Evolutionary conservation across 768 basidiomycete genomes (phyloP), one percentile per base, ranked within the genome.

Genomic region (Auricularia auricula-judae): DNA sequence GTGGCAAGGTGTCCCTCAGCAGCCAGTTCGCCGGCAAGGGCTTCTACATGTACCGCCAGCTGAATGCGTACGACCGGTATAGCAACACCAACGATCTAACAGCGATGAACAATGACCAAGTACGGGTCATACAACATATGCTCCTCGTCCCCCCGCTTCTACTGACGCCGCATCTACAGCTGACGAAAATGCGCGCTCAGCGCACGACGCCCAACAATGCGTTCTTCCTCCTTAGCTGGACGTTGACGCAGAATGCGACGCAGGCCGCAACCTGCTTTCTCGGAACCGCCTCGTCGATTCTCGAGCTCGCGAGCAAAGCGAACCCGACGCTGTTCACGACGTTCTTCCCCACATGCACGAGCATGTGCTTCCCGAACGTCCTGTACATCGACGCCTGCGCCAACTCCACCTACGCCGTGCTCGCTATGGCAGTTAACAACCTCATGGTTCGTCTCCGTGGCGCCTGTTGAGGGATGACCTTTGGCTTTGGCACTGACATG

Each of bases 31-130:
- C 56, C 11, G 56, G 56, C 23, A 59, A 34, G 56, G 56, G 56
- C 16, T 59, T 59, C 29, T 59, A 59, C 29, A 59, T 12, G 56
- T 59, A 59, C 29, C 14, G 14, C 29, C 56, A 59, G 56, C 56
- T 59, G 56, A 59, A 59, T 34, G 56, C 56, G 4, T 59, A 59
- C 33, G 56, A 59, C 33, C 56, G 56, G 29, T 59, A 59, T 29
- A 59, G 56, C 56, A 59, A 59, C 34, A 59, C 56, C 29, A 59
- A 59, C 56, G 56, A 59, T 34, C 56, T 59, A 21, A 23, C 56
- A 29, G 56, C 23, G 4, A 59, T 59, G 56, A 59, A 14, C 4
- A 29, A 14, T 10, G 56, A 59, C 34, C 56, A 59, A 23, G 56
- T 59, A 2, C 12, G 21, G 18, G 2, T 29, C 29, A 29, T 29